Evolutionary conservation across 2,329 filamentous ascomycete genomes (phyloP).

Genomic region (Pyrenochaeta sp.): DNA sequence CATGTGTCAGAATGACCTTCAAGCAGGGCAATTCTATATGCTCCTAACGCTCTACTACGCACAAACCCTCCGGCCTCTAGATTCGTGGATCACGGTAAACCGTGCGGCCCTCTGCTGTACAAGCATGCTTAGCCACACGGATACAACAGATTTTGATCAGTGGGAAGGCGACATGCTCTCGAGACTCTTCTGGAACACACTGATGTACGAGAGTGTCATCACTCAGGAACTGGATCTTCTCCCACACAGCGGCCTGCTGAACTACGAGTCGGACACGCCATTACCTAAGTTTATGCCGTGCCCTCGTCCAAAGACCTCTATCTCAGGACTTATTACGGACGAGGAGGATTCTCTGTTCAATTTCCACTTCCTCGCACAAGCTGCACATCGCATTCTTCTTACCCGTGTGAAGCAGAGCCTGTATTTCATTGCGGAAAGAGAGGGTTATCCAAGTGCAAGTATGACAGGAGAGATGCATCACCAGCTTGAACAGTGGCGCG

Average conservation of each 20-base stretch:
- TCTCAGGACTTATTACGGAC: conserved; percentile 47
- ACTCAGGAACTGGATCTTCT: conserved; percentile 62
- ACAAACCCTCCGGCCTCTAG: conserved; percentile 62
- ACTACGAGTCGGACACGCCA: conserved; percentile 62
- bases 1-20: conserved; percentile 59
- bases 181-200: conserved; percentile 63
- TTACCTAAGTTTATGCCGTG: conserved; percentile 63
- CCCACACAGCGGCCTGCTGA: conserved; percentile 59
- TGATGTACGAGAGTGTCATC: conserved; percentile 65
- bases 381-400: conserved; percentile 64
- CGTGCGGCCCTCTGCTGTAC: conserved; percentile 62
- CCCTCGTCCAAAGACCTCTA: conserved; percentile 47
- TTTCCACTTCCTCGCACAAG: conserved; percentile 66
- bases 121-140: conserved; percentile 56
- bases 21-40: conserved; percentile 63
- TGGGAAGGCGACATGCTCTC: conserved; percentile 67
- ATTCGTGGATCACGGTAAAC: conserved; percentile 63
- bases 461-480: conserved; percentile 62
- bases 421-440: conserved; percentile 58
- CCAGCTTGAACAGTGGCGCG: conserved; percentile 65
- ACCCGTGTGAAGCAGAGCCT: conserved; percentile 62
- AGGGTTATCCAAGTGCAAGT: conserved; percentile 54
- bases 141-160: conserved; percentile 54
- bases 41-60: conserved; percentile 62
- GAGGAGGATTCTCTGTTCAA: conserved; percentile 64